These are phyloP conservation scores for Bipolaris bicolor DNA, from an alignment of 2,329 filamentous ascomycete genomes.

Conservation along the genomic window DNA sequence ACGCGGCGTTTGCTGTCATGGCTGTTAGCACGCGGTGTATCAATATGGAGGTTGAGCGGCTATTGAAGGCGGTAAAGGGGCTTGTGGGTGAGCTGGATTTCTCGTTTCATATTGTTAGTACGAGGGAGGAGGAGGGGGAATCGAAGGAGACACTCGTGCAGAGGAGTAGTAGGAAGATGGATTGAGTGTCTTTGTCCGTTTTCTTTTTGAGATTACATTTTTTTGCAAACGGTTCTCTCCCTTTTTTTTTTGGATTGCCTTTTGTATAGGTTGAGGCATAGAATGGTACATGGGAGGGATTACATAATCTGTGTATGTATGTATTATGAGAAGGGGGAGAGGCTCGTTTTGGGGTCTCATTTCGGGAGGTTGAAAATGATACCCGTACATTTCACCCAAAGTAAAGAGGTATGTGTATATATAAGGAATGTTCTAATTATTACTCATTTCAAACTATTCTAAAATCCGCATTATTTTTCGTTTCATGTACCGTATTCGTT, in stretches of 20 bases:
- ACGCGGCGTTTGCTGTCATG: conserved; percentile 75
- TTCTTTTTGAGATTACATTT: neutral
- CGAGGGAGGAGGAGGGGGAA: conserved; percentile 10
- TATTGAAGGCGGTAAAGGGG: conserved; percentile 66
- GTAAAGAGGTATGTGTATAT: too few species aligned
- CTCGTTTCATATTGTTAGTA: conserved; percentile 64
- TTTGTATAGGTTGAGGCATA: neutral
- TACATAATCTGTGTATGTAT: neutral
- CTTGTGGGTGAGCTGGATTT: conserved; percentile 80
- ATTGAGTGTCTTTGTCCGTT: neutral
- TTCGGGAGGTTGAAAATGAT: too few species aligned
- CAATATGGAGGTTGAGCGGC: conserved; percentile 68
- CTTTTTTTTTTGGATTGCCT: too few species aligned
- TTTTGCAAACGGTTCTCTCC: neutral
- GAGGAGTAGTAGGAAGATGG: conserved; percentile 7
- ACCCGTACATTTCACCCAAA: too few species aligned
- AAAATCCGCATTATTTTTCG: too few species aligned
- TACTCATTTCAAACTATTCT: too few species aligned
- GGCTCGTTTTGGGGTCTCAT: too few species aligned
- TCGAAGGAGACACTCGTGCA: conserved; percentile 23
- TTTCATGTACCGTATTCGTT: too few species aligned
- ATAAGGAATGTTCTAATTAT: too few species aligned
- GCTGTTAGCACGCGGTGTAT: conserved; percentile 74
- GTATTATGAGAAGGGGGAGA: neutral
- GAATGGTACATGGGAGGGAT: neutral